These are phyloP conservation scores for Neospora caninum DNA, from an alignment of 169 alveolate genomes.

Conservation along the genomic window DNA sequence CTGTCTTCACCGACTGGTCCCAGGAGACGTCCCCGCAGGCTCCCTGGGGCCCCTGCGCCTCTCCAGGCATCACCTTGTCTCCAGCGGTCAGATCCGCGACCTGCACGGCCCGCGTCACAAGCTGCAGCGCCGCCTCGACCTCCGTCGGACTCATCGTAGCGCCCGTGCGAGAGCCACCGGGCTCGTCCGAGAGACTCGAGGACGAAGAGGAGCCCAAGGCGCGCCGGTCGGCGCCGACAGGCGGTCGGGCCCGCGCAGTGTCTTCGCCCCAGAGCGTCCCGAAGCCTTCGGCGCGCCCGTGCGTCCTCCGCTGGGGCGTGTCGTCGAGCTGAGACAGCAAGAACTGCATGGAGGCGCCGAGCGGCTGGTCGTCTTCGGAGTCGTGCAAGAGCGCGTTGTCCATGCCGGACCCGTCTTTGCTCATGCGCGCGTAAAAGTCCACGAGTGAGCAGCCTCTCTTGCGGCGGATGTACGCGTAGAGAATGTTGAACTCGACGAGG, in stretches of 20 bases:
- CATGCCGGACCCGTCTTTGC: not conserved
- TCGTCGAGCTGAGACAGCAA: not conserved
- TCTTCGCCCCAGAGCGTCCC: not conserved
- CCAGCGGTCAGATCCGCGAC: not conserved
- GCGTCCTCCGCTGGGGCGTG: not conserved
- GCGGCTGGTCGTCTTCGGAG: not conserved
- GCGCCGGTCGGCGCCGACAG: not conserved
- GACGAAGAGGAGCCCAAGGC: not conserved
- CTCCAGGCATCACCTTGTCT: not conserved
- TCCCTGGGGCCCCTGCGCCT: not conserved
- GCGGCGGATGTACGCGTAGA: slow-evolving; percentile 44
- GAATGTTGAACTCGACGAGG: slow-evolving; percentile 41
- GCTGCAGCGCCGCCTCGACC: not conserved
- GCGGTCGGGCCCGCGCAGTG: not conserved
- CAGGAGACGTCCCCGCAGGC: not conserved
- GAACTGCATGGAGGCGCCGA: not conserved
- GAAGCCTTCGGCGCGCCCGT: not conserved
- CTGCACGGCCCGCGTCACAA: not conserved
- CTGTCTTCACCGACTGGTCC: not conserved
- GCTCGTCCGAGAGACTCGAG: not conserved
- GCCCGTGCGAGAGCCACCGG: not conserved
- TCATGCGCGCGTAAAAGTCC: not conserved
- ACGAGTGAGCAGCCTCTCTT: not conserved
- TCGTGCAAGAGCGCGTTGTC: not conserved
- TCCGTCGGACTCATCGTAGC: not conserved